phyloP scores from a whole-genome alignment of 768 basidiomycete species.

The Serendipita indica region DNA sequence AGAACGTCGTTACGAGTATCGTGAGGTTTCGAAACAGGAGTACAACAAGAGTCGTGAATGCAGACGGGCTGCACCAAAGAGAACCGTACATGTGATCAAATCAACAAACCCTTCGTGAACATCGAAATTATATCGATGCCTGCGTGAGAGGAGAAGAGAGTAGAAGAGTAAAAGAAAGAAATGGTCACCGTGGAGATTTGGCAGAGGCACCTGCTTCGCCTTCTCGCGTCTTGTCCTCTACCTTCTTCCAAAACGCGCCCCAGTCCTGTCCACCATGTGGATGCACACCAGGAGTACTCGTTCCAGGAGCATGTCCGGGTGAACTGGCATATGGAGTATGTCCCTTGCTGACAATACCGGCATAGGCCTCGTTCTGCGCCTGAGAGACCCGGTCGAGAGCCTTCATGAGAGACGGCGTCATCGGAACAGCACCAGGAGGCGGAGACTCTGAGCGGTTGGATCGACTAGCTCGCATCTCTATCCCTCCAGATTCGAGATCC shows the following conservation, averaged over 20 bases:
- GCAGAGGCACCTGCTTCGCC: not conserved
- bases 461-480: conserved; percentile 14
- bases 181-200: not conserved
- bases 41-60: not conserved
- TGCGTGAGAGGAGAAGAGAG: not conserved
- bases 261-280: conserved; percentile 21
- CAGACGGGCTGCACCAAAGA: not conserved
- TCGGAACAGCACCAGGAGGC: conserved; percentile 33
- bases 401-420: conserved; percentile 48
- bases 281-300: conserved; percentile 9
- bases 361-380: conserved; percentile 41
- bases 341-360: conserved; percentile 10
- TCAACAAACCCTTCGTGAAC: conserved; percentile 6
- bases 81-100: not conserved
- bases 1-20: conserved; percentile 3
- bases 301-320: conserved; percentile 9
- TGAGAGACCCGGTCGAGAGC: conserved; percentile 45
- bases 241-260: conserved; percentile 34
- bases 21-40: not conserved
- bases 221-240: conserved; percentile 22
- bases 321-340: conserved; percentile 4
- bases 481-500: conserved; percentile 15
- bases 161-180: not conserved
- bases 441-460: conserved; percentile 9
- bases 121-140: not conserved